Base-by-base conservation (phyloP, 352 stramenopile species). In the Elongisporangium undulatum region DNA sequence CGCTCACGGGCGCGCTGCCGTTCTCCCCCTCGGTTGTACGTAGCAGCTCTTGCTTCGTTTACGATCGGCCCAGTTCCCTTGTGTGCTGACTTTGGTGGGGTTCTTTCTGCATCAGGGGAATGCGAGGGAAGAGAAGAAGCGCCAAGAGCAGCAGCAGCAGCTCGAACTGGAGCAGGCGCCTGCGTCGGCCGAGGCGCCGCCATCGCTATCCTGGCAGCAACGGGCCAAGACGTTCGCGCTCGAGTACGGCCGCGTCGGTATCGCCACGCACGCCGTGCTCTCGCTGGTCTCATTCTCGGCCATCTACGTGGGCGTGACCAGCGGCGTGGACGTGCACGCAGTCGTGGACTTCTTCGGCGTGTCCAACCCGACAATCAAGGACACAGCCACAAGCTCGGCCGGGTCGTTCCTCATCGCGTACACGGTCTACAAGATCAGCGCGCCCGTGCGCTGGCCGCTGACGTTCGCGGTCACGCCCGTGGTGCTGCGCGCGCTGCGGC, bases 371-470 rank as follows among this genome's bases (percentile, higher is more conserved):
- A 65, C 66, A 8, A 68, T 67, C 24, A 82, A 66, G 50, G 72
- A 87, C 53, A 58, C 70, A 3, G 68, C 72, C 8, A 78, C 82
- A 16, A 89, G 79, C 59, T 88, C 78, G 23, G 80, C 82, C 5
- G 82, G 80, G 26, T 90, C 82, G 16, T 77, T 85, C n/a, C 62
- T 94, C n/a, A 84, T 94, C 53, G 71, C 85, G 24, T 94, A 94
- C 63, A 80, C 85, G 13, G 61, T 92, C 53, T 94, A 92, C 79
- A 94, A 94, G 60, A 51, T 94, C 49, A 56, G 84, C 20, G 61
- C 79, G n/a, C 85, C 85, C 6, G 57, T 94, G 26, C 85, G 85
- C 20, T 94, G 85, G 85, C 82, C 82, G 8, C 68, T 94, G 12
- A 94, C 85, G 24, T 90, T 92, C 61, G 81, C 79, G 10, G 77